Base-by-base conservation (phyloP, 345 rosid genomes). In the Excoecaria cochinchinensis region DNA sequence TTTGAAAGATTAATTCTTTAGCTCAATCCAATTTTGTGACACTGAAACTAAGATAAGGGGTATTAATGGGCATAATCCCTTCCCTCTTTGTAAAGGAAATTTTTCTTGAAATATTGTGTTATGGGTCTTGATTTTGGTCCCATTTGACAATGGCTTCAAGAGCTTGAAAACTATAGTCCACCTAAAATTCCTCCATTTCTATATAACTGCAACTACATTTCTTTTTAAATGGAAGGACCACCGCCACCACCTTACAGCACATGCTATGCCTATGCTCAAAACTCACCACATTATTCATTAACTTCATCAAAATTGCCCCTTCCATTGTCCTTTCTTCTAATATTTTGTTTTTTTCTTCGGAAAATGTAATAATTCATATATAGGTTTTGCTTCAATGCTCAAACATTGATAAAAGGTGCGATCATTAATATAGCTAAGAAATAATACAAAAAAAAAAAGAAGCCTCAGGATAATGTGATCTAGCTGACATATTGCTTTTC, bases 401-500 rank as follows among this genome's bases (percentile, higher is more conserved):
- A 47, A 8, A 0, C 36, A 31, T 25, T 17, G 69, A n/a, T 42
- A n/a, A 63, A 17, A 65, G 25, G 22, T 13, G 48, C n/a, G 14
- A n/a, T 17, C 19, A 39, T 25, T 3, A 22, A 42, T 42, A 39
- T 9, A 59, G 66, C 21, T 36, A 31, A 38, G 15, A 31, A 59
- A 50, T 16, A 17, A 59, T 16, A 16, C 58, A 15, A 36, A 5
- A 4, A 8, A 14, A 50, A 65, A 42, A 44, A 10, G 8, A 60
- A 65, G 38, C 8, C 6, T 8, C 51, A 67, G 51, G 16, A 47
- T 42, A 67, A 52, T 42, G 46, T 8, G 12, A 56, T 66, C 68
- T 80, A 85, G 82, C 88, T 85, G 60, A 87, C 98, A 61, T 83
- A 85, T 85, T 91, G 99, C 86, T 88, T 89, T 86, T 90, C 89